phyloP scores from a whole-genome alignment of 257 asterid species.

The Jaltomata sinuosa region DNA sequence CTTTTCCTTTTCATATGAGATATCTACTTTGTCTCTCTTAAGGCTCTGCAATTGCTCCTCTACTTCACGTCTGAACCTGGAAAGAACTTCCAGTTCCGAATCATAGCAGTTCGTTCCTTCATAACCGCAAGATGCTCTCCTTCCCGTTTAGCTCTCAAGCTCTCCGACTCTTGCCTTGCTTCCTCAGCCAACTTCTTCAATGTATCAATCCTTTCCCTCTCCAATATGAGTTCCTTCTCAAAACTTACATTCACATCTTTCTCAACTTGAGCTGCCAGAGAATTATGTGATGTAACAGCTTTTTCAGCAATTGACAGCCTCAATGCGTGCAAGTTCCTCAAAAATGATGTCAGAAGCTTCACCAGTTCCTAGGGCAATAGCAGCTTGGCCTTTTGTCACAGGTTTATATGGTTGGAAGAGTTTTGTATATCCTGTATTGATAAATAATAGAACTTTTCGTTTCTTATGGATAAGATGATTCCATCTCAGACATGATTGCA shows the following conservation, averaged over 20 bases:
- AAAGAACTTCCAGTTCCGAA: background rate
- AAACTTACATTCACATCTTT: slow-evolving; percentile 58
- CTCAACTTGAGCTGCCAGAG: slow-evolving; percentile 86
- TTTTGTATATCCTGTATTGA: slow-evolving; percentile 71
- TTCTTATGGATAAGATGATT: background rate
- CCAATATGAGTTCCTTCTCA: background rate
- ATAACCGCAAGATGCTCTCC: background rate
- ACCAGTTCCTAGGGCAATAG: slow-evolving; percentile 82
- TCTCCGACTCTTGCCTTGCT: background rate
- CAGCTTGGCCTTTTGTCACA: slow-evolving; percentile 96
- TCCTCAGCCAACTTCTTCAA: background rate
- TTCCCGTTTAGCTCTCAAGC: background rate
- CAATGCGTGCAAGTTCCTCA: slow-evolving; percentile 90
- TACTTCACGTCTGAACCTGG: background rate
- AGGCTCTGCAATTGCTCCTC: background rate
- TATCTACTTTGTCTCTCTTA: background rate
- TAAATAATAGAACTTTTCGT: background rate
- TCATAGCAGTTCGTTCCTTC: background rate
- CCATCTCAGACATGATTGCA: background rate
- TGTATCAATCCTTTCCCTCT: background rate
- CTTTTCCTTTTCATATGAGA: background rate
- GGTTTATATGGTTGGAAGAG: slow-evolving; percentile 96
- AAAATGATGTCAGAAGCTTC: slow-evolving; percentile 67
- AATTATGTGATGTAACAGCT: slow-evolving; percentile 81
- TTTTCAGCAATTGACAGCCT: slow-evolving; percentile 94